phyloP scores from a whole-genome alignment of 176 grass and related monocot genomes.

The Typha latifolia region DNA sequence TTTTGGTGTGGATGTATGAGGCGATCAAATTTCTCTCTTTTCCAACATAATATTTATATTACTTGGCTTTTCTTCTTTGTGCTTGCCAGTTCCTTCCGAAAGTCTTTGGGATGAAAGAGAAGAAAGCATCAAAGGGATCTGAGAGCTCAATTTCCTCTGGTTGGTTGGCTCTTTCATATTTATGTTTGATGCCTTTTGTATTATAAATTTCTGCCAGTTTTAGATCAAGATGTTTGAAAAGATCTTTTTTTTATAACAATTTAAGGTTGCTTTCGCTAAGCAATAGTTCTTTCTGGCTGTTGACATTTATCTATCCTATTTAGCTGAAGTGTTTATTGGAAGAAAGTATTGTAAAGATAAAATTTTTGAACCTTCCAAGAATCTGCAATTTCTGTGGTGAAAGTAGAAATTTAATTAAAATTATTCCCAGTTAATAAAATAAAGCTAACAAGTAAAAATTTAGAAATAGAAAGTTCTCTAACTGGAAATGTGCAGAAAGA shows the following conservation, averaged over 20 bases:
- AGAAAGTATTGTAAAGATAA: too few species aligned
- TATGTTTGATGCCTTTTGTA: constrained; percentile 1
- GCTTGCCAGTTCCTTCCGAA: constrained; percentile 17
- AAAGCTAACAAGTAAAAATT: too few species aligned
- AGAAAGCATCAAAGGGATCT: constrained; percentile 41
- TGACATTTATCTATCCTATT: too few species aligned
- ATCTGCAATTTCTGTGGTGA: too few species aligned
- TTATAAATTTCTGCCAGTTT: background rate
- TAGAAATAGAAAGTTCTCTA: too few species aligned
- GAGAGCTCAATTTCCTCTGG: constrained; percentile 39
- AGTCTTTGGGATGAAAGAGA: constrained; percentile 57
- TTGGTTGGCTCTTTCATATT: constrained; percentile 29
- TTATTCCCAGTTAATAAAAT: too few species aligned
- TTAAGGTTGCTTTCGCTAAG: too few species aligned
- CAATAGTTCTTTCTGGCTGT: too few species aligned
- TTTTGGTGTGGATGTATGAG: background rate
- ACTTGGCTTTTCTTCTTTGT: constrained; percentile 29
- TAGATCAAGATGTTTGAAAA: background rate
- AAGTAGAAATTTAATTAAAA: too few species aligned
- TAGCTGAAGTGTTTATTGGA: too few species aligned
- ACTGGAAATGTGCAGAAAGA: too few species aligned
- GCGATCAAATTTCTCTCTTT: background rate
- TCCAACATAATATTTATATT: constrained; percentile 4
- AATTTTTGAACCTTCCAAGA: too few species aligned
- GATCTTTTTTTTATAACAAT: background rate